Evolutionary conservation across 2,329 filamentous ascomycete genomes (phyloP).

Genomic region (Cladophialophora bantiana): DNA sequence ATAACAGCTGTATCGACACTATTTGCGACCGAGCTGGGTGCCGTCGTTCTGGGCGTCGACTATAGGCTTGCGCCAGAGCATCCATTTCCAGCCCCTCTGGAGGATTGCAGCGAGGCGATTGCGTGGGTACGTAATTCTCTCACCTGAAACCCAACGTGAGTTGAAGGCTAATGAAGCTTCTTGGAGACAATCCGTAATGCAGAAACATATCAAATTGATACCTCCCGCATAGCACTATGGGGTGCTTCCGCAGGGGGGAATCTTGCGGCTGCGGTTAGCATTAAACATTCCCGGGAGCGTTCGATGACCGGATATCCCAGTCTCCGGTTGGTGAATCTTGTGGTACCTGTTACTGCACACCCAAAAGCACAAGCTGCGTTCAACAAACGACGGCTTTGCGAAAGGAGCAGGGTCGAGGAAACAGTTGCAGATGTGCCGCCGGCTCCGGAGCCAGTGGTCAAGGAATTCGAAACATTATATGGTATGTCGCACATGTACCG

Average conservation of each 20-base stretch:
- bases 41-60: conserved; percentile 66
- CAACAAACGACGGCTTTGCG: background rate
- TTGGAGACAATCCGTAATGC: conserved; percentile 59
- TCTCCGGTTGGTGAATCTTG: conserved; percentile 51
- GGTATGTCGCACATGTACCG: conserved; percentile 6
- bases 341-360: conserved; percentile 61
- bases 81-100: conserved; percentile 68
- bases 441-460: conserved; percentile 14
- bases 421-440: conserved; percentile 8
- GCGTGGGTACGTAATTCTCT: conserved; percentile 52
- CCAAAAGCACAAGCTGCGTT: conserved; percentile 19
- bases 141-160: conserved; percentile 41
- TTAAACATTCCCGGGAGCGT: conserved; percentile 49
- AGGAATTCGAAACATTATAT: conserved; percentile 20
- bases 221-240: conserved; percentile 62
- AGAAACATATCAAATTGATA: conserved; percentile 62
- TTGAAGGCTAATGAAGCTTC: background rate
- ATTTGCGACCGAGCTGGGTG: conserved; percentile 44
- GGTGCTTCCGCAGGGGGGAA: conserved; percentile 71
- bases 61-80: conserved; percentile 68
- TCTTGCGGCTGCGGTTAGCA: conserved; percentile 61
- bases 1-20: conserved; percentile 9
- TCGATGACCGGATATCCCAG: conserved; percentile 19
- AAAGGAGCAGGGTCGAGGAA: conserved; percentile 14
- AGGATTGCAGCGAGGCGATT: conserved; percentile 68